A percentile compares a stretch with the other conserved stretches of the same genome.
Conservation (phyloP, 306 rosid genomes). For the Leucaena leucocephala region DNA sequence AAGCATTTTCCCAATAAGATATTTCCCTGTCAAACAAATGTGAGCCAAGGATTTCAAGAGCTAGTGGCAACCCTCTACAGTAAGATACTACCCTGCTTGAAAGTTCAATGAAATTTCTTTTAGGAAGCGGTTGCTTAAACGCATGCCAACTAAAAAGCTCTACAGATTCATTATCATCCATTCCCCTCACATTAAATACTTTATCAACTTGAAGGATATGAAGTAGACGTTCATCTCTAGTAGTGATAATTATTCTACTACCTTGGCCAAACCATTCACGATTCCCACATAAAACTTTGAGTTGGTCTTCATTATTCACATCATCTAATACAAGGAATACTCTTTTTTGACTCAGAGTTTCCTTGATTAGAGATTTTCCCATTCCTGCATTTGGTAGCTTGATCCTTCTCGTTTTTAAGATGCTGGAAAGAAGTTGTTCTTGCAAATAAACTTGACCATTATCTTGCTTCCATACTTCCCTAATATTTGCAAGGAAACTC, state of each 20-base stretch:
- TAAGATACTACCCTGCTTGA: not conserved
- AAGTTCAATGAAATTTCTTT: not conserved
- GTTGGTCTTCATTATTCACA: not conserved
- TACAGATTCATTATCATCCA: not conserved
- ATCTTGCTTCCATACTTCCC: not conserved
- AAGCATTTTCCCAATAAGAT: not conserved
- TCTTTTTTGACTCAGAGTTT: not conserved
- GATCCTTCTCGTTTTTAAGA: not conserved
- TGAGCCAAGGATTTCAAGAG: not conserved
- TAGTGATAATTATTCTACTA: not conserved
- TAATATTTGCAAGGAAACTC: not conserved
- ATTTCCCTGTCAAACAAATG: not conserved
- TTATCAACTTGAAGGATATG: not conserved
- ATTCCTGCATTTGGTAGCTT: not conserved
- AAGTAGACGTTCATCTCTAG: not conserved
- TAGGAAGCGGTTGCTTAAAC: not conserved
- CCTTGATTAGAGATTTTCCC: not conserved
- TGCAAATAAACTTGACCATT: not conserved
- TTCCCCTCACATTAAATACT: not conserved
- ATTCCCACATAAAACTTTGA: not conserved
- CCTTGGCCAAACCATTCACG: not conserved
- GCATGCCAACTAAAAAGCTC: not conserved
- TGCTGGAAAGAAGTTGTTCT: not conserved
- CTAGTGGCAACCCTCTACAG: not conserved
- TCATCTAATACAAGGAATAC: not conserved